These are phyloP conservation scores for Termitomyces bulborhizus DNA, from an alignment of 768 basidiomycete genomes.

Conservation along the genomic window DNA sequence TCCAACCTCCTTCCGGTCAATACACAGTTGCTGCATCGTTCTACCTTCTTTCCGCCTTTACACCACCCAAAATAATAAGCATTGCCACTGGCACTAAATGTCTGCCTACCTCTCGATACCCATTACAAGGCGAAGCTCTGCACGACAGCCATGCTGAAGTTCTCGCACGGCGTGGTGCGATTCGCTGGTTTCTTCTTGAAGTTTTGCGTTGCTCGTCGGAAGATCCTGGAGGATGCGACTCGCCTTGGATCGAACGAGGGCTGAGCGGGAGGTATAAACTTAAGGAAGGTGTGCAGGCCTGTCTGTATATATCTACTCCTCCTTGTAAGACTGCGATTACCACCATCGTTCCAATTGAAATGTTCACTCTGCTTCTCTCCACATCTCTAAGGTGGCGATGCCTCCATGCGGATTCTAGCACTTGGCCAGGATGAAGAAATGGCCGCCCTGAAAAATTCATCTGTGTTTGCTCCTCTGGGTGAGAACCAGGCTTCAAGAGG, in stretches of 20 bases:
- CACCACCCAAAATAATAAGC: conserved; percentile 51
- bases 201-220: conserved; percentile 28
- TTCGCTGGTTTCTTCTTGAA: conserved; percentile 79
- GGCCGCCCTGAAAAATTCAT: conserved; percentile 60
- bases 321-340: conserved; percentile 35
- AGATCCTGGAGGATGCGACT: conserved; percentile 22
- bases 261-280: conserved; percentile 39
- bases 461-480: conserved; percentile 26
- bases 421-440: conserved; percentile 66
- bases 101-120: conserved; percentile 56
- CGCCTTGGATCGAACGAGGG: conserved; percentile 42
- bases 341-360: not conserved
- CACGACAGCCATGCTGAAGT: conserved; percentile 94
- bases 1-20: conserved; percentile 46
- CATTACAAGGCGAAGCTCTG: conserved; percentile 66
- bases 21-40: conserved; percentile 66
- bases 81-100: conserved; percentile 85
- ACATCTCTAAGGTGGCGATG: conserved; percentile 68
- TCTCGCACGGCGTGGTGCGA: conserved; percentile 73
- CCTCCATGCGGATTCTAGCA: conserved; percentile 77
- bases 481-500: conserved; percentile 54
- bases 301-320: conserved; percentile 66
- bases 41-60: conserved; percentile 23
- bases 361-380: conserved; percentile 4
- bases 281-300: conserved; percentile 39